A percentile compares a stretch with the other conserved stretches of the same genome.
Evolutionary conservation across 1,139 yeast genomes (phyloP).

Genomic region (Starmera stellimalicola): DNA sequence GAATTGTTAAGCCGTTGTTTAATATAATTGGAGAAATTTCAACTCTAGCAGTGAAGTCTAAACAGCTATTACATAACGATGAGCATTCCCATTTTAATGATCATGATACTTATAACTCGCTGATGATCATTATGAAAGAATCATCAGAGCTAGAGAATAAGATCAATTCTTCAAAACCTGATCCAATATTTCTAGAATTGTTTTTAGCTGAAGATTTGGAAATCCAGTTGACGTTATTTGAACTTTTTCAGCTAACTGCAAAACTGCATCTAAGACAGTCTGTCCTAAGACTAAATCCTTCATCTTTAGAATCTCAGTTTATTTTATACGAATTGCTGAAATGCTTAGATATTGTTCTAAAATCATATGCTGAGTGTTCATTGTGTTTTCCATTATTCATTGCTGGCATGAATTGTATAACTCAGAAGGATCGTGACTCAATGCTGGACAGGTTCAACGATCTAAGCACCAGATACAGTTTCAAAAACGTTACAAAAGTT

Average conservation of each 20-base stretch:
- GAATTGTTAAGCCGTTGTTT: constrained; percentile 61
- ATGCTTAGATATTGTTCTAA: constrained; percentile 54
- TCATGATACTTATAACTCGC: constrained; percentile 20
- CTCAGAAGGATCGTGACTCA: constrained; percentile 34
- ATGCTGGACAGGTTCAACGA: constrained; percentile 47
- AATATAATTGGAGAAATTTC: constrained; percentile 61
- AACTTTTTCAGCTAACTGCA: constrained; percentile 62
- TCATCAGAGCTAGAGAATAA: constrained; percentile 39
- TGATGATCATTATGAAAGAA: constrained; percentile 26
- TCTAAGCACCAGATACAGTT: constrained; percentile 52
- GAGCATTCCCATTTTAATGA: constrained; percentile 16
- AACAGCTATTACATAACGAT: constrained; percentile 20
- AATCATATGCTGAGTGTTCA: constrained; percentile 61
- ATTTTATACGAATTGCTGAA: constrained; percentile 45
- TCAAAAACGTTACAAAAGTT: constrained; percentile 58
- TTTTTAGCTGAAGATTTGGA: constrained; percentile 49
- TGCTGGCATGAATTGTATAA: constrained; percentile 61
- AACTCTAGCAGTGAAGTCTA: constrained; percentile 46
- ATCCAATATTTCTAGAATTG: constrained; percentile 35
- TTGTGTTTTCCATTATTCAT: constrained; percentile 70
- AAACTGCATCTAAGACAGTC: constrained; percentile 60
- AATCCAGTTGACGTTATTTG: constrained; percentile 61
- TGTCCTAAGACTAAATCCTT: constrained; percentile 49
- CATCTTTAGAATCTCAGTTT: constrained; percentile 55
- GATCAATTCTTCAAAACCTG: constrained; percentile 47